A percentile compares a stretch with the other conserved stretches of the same genome.
phyloP scores from a whole-genome alignment of 441 rosid genomes.

The Brassica hybrid region DNA sequence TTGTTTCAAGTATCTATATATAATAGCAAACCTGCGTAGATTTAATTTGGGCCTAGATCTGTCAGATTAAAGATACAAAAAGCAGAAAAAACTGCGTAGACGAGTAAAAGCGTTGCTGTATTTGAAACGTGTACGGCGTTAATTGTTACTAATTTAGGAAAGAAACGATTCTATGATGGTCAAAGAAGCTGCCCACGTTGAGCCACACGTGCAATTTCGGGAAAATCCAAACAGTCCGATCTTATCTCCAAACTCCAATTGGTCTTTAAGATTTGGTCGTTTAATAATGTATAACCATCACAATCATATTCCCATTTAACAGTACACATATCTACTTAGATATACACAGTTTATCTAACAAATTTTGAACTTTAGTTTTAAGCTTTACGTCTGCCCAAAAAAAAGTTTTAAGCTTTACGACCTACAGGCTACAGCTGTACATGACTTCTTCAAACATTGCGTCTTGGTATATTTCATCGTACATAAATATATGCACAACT shows the following conservation, averaged over 20 bases:
- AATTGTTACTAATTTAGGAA: no score
- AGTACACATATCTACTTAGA: neutral
- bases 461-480: slow-evolving; percentile 14
- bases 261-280: slow-evolving; percentile 32
- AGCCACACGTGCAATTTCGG: slow-evolving; percentile 13
- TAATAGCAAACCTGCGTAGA: neutral
- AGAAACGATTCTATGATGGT: slow-evolving; percentile 2
- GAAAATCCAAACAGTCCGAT: slow-evolving; percentile 24
- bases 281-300: slow-evolving; percentile 30
- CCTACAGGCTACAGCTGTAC: slow-evolving; percentile 21
- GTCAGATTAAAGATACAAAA: neutral
- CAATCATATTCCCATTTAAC: slow-evolving; percentile 22
- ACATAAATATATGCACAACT: slow-evolving; percentile 31
- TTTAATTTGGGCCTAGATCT: neutral
- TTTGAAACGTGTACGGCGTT: no score
- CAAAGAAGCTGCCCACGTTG: slow-evolving; percentile 25
- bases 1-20: no score
- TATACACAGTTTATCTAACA: slow-evolving; percentile 2
- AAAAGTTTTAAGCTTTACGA: neutral
- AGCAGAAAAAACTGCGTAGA: neutral
- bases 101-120: neutral
- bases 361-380: neutral
- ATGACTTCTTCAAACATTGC: slow-evolving; percentile 30
- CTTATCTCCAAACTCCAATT: slow-evolving; percentile 26
- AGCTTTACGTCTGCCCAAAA: neutral